Evolutionary conservation across 306 rosid genomes (phyloP), one percentile per base, ranked within the genome.

Genomic region (Dalbergia cochinchinensis): DNA sequence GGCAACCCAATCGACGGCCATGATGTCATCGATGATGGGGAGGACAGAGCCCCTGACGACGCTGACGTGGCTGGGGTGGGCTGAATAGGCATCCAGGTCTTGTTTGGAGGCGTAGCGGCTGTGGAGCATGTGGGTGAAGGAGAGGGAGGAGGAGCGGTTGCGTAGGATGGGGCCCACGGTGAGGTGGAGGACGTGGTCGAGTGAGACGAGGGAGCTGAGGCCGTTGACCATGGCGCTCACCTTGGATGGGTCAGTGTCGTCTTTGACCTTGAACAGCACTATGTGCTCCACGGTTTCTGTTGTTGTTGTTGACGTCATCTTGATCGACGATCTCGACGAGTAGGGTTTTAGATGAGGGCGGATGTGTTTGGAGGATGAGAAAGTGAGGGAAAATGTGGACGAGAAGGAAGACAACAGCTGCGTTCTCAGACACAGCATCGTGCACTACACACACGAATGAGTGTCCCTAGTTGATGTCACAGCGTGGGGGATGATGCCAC

Each of bases 1-100:
- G 34, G 91, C 83, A 41, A 92, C 53, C 98, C 97, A 95, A 81
- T 95, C 98, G 67, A 91, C 94, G 81, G 94, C 98, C 97, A 95
- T 90, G 87, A 95, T 41, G 72, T 92, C 97, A 0, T 92, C 96
- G 61, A 92, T 61, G 80, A 91, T 88, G 11, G 97, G 97, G 55
- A 90, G 92, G 34, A 89, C 96, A 3, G 79, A 78, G 0, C 83
- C 90, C 70, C 82, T 90, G 70, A 95, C 99, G 7, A 92, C 92
- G 83, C 69, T 47, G n/a, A 90, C 34, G 72, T 92, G 99, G 82
- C 62, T 69, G 0, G 98, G 94, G 61, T 92, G 96, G 0, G 85
- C 92, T 4, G 90, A 62, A 41, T 91, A 91, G 60, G 87, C 31
- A 8, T 72, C 65, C 35, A 95, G 95, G 74, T 86, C 89, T 8